Percentiles rank a stretch among this genome's conserved stretches.
phyloP scores from a whole-genome alignment of 225 moss, liverwort and hornwort species.

The Rhytidiadelphus loreus region DNA sequence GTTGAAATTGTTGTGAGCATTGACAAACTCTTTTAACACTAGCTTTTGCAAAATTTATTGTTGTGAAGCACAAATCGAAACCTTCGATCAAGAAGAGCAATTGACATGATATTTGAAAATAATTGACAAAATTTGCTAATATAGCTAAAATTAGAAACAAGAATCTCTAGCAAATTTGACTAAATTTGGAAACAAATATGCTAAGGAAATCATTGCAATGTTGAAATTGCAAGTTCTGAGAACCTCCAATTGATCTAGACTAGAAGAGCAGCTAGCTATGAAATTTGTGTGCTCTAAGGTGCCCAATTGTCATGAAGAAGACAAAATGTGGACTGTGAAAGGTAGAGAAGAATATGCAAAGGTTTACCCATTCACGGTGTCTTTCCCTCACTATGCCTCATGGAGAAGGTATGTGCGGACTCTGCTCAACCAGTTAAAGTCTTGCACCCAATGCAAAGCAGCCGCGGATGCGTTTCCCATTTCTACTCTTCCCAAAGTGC shows the following conservation, averaged over 20 bases:
- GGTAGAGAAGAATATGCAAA: neutral
- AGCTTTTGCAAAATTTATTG: neutral
- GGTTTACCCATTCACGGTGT: constrained; percentile 11
- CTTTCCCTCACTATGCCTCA: neutral
- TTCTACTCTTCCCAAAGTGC: neutral
- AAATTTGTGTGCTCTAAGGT: neutral
- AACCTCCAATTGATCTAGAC: neutral
- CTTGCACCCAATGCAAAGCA: neutral
- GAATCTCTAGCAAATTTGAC: neutral
- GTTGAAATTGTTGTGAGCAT: neutral
- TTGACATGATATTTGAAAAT: neutral
- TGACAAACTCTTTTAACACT: neutral
- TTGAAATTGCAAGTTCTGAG: neutral
- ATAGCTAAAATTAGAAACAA: neutral
- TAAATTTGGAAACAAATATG: neutral
- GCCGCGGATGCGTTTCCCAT: neutral
- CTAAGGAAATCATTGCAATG: neutral
- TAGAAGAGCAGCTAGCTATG: neutral
- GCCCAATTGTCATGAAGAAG: neutral
- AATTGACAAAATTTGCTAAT: neutral
- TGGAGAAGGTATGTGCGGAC: neutral
- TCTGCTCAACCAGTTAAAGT: neutral
- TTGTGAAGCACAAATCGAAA: neutral
- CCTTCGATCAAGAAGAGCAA: neutral
- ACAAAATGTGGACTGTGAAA: neutral